phyloP scores from a whole-genome alignment of 2,329 filamentous ascomycete species.

The Aspergillus sp. region DNA sequence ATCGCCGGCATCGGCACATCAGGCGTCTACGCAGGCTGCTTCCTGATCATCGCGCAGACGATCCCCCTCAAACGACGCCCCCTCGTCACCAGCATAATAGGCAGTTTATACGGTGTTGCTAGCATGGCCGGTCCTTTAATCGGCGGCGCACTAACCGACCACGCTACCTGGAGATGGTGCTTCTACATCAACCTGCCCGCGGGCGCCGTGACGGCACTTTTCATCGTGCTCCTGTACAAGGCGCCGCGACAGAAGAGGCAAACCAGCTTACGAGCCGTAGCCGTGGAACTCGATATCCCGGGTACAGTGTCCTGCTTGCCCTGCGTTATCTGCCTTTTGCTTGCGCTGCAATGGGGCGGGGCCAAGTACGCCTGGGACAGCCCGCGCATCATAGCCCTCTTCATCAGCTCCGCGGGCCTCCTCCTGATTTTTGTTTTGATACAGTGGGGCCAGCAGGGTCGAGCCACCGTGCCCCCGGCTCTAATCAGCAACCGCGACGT shows the following conservation, averaged over 20 bases:
- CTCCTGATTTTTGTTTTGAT: slow-evolving; percentile 30
- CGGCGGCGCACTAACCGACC: slow-evolving; percentile 25
- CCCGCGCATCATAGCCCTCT: slow-evolving; percentile 18
- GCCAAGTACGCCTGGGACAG: slow-evolving; percentile 54
- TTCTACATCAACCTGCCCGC: slow-evolving; percentile 63
- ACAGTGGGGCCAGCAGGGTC: slow-evolving; percentile 40
- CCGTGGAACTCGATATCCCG: too few relatives aligned
- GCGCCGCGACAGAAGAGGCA: too few relatives aligned
- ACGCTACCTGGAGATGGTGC: slow-evolving; percentile 41
- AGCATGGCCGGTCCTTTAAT: not conserved
- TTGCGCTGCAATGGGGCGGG: slow-evolving; percentile 57
- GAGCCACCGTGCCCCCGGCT: slow-evolving; percentile 51
- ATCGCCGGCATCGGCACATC: not conserved
- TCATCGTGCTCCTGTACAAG: slow-evolving; percentile 39
- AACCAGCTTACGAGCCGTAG: too few relatives aligned
- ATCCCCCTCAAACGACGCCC: not conserved
- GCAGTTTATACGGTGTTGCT: not conserved
- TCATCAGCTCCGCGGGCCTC: too few relatives aligned
- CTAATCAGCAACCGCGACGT: slow-evolving; percentile 52
- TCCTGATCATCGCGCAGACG: not conserved
- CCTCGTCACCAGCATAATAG: not conserved
- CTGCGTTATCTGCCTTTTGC: too few relatives aligned
- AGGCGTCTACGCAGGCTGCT: not conserved
- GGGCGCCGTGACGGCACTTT: slow-evolving; percentile 48
- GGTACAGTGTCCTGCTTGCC: too few relatives aligned